Evolutionary conservation across 1,284 basidiomycete genomes (phyloP).

Genomic region (Xerocomus nothofagi): DNA sequence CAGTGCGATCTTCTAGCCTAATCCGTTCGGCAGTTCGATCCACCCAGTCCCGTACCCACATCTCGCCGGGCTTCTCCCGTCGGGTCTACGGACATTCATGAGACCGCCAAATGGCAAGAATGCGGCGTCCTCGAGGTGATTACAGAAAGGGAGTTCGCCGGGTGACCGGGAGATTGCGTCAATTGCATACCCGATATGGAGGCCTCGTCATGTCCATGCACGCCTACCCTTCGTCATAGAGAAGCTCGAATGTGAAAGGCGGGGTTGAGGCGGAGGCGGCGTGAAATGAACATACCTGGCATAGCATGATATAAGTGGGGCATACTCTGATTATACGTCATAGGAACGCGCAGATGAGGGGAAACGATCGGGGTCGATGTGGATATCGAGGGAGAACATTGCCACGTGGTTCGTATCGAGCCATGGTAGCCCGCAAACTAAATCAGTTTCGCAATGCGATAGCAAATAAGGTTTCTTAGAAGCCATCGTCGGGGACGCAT

Average conservation of each 20-base stretch:
- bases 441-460: neutral
- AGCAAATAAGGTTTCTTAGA: neutral
- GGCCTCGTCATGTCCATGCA: conserved; percentile 9
- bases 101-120: conserved; percentile 16
- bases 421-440: neutral
- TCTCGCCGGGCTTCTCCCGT: neutral
- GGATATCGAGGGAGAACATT: conserved; percentile 12
- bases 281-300: conserved; percentile 15
- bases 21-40: neutral
- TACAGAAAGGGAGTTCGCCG: conserved; percentile 21
- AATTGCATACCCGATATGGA: conserved; percentile 15
- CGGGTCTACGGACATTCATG: conserved; percentile 1
- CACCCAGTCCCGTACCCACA: conserved; percentile 19
- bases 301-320: conserved; percentile 1
- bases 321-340: conserved; percentile 26
- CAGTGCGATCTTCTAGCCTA: conserved; percentile 2
- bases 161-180: conserved; percentile 12
- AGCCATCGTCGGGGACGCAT: neutral
- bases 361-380: conserved; percentile 18
- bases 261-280: conserved; percentile 33
- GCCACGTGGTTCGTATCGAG: conserved; percentile 9
- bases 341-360: conserved; percentile 25
- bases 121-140: conserved; percentile 34
- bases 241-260: conserved; percentile 20
- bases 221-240: conserved; percentile 18